Conservation (phyloP, 2,329 filamentous ascomycete species). For the Fusarium goolgardi region DNA sequence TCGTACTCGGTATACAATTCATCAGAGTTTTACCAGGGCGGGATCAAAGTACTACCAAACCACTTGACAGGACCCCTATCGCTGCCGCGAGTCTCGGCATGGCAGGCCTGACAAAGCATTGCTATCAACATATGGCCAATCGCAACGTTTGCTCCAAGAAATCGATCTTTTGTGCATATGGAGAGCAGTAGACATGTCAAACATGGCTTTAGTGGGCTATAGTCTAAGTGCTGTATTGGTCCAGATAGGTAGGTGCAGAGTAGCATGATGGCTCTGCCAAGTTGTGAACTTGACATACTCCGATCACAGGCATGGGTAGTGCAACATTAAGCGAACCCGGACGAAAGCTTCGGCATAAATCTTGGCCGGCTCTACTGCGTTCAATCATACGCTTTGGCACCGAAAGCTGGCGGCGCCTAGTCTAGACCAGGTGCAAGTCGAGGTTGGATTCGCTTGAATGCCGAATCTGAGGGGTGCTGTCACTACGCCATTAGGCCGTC, state of each 20-base stretch:
- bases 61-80: constrained; percentile 3
- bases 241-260: background rate
- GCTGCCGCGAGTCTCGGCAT: background rate
- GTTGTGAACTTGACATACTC: constrained; percentile 1
- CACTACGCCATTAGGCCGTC: constrained; percentile 5
- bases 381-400: constrained; percentile 15
- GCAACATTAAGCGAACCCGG: constrained; percentile 9
- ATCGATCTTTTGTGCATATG: constrained; percentile 5
- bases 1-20: background rate
- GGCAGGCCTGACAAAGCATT: background rate
- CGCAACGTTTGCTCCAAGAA: constrained; percentile 5
- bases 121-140: constrained; percentile 5
- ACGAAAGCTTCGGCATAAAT: constrained; percentile 13
- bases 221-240: background rate
- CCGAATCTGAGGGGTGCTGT: constrained; percentile 23
- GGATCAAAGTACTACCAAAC: background rate
- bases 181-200: background rate
- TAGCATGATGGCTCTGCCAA: constrained; percentile 8
- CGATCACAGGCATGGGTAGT: constrained; percentile 1
- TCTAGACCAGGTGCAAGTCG: constrained; percentile 6
- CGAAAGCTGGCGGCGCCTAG: constrained; percentile 8
- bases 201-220: constrained; percentile 17
- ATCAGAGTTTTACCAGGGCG: background rate
- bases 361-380: constrained; percentile 4
- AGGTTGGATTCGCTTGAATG: constrained; percentile 11